These are phyloP conservation scores for Chlamydomonas eustigma DNA, from an alignment of 139 green algal species.

Conservation along the genomic window DNA sequence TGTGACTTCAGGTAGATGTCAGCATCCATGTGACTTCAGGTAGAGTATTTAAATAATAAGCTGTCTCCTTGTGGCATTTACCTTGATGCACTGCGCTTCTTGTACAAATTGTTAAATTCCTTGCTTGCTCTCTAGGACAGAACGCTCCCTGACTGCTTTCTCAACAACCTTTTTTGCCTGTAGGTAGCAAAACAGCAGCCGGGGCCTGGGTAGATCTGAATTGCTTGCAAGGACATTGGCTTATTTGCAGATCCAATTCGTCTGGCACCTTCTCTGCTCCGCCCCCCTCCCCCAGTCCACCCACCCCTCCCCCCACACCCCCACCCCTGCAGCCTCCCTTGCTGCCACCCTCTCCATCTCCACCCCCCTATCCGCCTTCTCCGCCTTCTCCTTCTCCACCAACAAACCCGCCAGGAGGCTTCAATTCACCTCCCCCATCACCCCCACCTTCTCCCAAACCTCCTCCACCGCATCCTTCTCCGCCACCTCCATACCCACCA, in stretches of 20 bases:
- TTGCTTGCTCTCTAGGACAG: too few species aligned
- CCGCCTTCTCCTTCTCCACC: not conserved
- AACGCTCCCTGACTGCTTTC: too few species aligned
- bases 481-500: not conserved
- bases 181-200: not conserved
- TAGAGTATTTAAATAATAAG: too few species aligned
- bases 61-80: too few species aligned
- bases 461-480: not conserved
- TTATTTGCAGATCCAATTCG: not conserved
- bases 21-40: not conserved
- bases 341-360: not conserved
- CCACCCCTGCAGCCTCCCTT: not conserved
- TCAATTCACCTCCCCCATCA: not conserved
- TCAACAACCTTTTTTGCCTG: too few species aligned
- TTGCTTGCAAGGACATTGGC: not conserved
- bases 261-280: not conserved
- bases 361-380: not conserved
- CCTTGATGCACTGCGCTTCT: too few species aligned
- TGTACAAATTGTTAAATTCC: too few species aligned
- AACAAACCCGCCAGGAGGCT: not conserved
- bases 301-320: not conserved
- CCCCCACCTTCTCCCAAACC: slow-evolving; percentile 3
- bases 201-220: not conserved
- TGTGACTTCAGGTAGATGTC: not conserved
- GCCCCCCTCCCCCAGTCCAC: not conserved